Evolutionary conservation across 768 basidiomycete species (phyloP).

Genomic region (Termitomyces sp.): DNA sequence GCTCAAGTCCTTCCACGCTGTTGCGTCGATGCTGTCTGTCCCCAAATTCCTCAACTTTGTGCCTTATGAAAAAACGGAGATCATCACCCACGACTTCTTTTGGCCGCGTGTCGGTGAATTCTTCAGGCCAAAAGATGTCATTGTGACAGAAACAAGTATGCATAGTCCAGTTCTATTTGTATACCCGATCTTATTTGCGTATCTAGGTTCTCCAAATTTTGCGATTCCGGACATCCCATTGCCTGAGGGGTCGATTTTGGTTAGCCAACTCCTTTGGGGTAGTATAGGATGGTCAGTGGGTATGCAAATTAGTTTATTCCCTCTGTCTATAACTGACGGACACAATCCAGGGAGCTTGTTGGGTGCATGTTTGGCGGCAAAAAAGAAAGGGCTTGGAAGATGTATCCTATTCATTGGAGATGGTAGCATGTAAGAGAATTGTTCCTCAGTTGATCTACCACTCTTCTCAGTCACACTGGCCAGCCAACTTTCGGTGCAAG

Average conservation of each 20-base stretch:
- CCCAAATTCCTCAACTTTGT: conserved; percentile 38
- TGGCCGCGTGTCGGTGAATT: conserved; percentile 79
- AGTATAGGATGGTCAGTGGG: conserved; percentile 90
- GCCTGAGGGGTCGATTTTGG: conserved; percentile 59
- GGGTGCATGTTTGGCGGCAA: conserved; percentile 78
- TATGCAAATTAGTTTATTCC: conserved; percentile 18
- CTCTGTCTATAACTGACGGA: neutral
- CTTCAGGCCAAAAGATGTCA: conserved; percentile 72
- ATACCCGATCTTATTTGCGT: neutral
- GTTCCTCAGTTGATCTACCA: neutral
- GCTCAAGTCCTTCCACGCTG: conserved; percentile 36
- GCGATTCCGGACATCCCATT: conserved; percentile 80
- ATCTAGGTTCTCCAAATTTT: conserved; percentile 38
- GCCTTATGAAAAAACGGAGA: conserved; percentile 44
- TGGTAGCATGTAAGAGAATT: conserved; percentile 63
- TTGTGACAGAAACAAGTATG: conserved; percentile 83
- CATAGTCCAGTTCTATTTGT: neutral
- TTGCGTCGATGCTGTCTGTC: conserved; percentile 41
- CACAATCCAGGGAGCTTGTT: conserved; percentile 50
- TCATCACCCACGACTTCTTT: conserved; percentile 75
- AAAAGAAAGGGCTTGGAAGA: conserved; percentile 55
- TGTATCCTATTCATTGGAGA: conserved; percentile 86
- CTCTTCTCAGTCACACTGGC: neutral
- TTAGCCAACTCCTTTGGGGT: conserved; percentile 86
- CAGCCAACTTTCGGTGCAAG: conserved; percentile 78